Evolutionary conservation across 1,139 yeast species (phyloP), one percentile per base, ranked within the genome.

Genomic region (Debaryomycetaceae sp.): DNA sequence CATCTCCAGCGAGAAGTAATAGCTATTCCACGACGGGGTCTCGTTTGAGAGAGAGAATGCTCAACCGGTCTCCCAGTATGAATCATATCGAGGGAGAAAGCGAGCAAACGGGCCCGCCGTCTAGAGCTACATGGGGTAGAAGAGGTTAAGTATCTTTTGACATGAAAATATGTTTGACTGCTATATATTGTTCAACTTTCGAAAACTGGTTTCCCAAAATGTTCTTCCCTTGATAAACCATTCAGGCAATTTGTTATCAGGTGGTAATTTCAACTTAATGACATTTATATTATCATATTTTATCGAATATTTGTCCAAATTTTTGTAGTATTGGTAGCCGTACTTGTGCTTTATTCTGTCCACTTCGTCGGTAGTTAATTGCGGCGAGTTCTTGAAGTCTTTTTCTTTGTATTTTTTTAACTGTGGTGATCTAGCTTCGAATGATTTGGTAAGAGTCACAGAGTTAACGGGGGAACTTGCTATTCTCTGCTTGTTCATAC

Each of bases 221-320:
- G 80, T 77, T 46, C 90, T 62, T 43, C 84, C 85, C 40, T 70
- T 65, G 17, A 70, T 68, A 54, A 86, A 86, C 96, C 96, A 88
- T 2, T 63, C 70, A 0, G 96, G 95, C 33, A 88, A 68, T 41
- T 76, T 71, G 27, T 70, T 65, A 45, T 82, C 87, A 3, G 76
- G 68, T 0, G 96, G 95, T 6, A 87, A 68, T 45, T 70, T 70
- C 42, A 85, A 65, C 50, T 68, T 72, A 8, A 75, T 63, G 33
- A 66, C 67, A 35, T 67, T 66, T 20, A 72, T 73, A 47, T 68
- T 65, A 40, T 67, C 74, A 50, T 62, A 70, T 33, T 59, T 59
- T 38, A 58, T 57, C 6, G 65, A 59, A 42, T 59, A 54, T 50
- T 63, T 63, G 44, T 62, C 60, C 38, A 64, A 48, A 43, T 68